These are phyloP conservation scores for Trichoderma sp. DNA, from an alignment of 2,329 filamentous ascomycete genomes.

Conservation along the genomic window DNA sequence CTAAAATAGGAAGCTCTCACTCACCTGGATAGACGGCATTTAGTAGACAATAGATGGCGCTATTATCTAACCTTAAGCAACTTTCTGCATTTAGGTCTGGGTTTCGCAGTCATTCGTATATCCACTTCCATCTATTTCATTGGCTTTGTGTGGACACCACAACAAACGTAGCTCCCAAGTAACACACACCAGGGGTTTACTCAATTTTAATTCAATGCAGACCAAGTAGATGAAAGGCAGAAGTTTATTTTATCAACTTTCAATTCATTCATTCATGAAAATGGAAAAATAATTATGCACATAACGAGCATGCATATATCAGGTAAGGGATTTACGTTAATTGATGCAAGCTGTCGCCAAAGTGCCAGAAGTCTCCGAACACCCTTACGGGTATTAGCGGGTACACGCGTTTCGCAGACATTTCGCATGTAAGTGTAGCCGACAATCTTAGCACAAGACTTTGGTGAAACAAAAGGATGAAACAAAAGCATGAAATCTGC, in stretches of 20 bases:
- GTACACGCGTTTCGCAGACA: neutral
- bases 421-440: neutral
- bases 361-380: neutral
- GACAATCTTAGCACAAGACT: neutral
- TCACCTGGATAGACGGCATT: neutral
- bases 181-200: neutral
- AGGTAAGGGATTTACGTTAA: neutral
- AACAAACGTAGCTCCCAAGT: neutral
- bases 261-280: neutral
- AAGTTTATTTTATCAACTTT: neutral
- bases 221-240: neutral
- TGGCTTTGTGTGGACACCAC: neutral
- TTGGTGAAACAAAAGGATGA: neutral
- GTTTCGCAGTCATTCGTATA: neutral
- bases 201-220: neutral
- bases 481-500: neutral
- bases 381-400: neutral
- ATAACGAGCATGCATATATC: neutral
- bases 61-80: neutral
- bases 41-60: neutral
- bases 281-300: neutral
- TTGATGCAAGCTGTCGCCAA: neutral
- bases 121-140: neutral
- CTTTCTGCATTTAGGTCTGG: neutral
- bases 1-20: neutral